Conservation (phyloP, 2,329 filamentous ascomycete genomes). For the Fusarium chlamydosporum region DNA sequence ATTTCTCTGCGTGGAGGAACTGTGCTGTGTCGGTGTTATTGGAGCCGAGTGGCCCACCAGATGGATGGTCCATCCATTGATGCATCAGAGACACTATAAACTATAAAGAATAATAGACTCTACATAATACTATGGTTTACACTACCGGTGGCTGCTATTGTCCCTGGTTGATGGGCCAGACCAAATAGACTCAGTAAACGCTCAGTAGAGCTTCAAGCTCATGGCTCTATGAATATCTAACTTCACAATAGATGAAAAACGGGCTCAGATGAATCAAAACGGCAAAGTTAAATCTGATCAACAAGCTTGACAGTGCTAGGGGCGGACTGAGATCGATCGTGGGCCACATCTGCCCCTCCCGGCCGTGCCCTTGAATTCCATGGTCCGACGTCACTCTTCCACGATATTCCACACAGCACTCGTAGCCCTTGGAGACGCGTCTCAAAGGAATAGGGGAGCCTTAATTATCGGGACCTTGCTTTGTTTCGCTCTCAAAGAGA, state of each 20-base stretch:
- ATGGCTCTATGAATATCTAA: background rate
- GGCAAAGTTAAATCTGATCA: background rate
- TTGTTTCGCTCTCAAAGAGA: background rate
- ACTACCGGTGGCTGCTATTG: background rate
- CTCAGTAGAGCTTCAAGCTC: background rate
- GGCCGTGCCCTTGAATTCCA: conserved; percentile 1
- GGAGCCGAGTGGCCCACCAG: background rate
- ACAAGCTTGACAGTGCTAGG: background rate
- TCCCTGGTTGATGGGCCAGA: too few relatives aligned
- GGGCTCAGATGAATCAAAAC: background rate
- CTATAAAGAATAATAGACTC: background rate
- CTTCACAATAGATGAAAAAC: background rate
- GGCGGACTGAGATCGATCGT: background rate
- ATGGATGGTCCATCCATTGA: background rate
- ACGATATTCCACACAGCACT: conserved; percentile 2
- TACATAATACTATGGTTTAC: background rate
- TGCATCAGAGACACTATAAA: background rate
- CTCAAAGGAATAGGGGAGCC: fast-evolving
- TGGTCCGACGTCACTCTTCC: conserved; percentile 11
- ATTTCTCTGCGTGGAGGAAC: background rate
- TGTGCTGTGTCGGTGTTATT: background rate
- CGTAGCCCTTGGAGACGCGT: background rate
- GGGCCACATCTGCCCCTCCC: background rate
- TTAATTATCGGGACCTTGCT: fast-evolving
- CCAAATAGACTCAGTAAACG: background rate